Conservation (phyloP, 148 eudicot genomes). For the Rhododendron ferrugineum region DNA sequence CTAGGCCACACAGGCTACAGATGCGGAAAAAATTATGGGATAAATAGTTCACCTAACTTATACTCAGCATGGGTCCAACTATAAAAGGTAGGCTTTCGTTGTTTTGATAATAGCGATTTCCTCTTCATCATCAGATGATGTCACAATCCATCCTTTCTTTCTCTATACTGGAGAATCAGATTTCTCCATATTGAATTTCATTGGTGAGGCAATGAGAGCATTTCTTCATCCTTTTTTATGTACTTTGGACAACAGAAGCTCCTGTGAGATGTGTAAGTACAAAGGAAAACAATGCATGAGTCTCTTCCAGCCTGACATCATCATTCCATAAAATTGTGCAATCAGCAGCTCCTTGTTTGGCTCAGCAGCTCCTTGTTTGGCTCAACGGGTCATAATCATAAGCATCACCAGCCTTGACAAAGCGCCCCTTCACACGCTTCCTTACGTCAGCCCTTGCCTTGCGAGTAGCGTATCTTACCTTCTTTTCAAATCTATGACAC, state of each 20-base stretch:
- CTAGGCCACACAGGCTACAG: background rate
- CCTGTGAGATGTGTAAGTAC: background rate
- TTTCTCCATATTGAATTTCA: background rate
- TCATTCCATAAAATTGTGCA: constrained; percentile 20
- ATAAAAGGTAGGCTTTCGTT: background rate
- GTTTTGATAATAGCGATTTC: background rate
- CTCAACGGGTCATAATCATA: constrained; percentile 80
- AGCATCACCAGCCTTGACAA: constrained; percentile 84
- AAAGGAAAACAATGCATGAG: constrained; percentile 2
- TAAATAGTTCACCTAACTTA: background rate
- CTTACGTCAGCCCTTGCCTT: constrained; percentile 91
- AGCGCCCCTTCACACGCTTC: constrained; percentile 86
- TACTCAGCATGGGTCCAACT: background rate
- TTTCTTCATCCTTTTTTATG: background rate
- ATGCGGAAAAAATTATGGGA: background rate
- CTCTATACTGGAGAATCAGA: background rate
- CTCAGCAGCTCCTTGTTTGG: constrained; percentile 56
- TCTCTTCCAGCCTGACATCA: constrained; percentile 7
- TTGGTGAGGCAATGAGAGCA: background rate
- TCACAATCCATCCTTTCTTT: background rate
- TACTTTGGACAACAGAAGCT: background rate
- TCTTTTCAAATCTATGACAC: constrained; percentile 62
- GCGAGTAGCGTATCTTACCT: constrained; percentile 79
- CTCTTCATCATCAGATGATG: background rate
- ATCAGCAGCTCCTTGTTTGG: constrained; percentile 61